Evolutionary conservation across 129 eudicot species (phyloP), one percentile per base, ranked within the genome.

Genomic region (Solidago caesia): DNA sequence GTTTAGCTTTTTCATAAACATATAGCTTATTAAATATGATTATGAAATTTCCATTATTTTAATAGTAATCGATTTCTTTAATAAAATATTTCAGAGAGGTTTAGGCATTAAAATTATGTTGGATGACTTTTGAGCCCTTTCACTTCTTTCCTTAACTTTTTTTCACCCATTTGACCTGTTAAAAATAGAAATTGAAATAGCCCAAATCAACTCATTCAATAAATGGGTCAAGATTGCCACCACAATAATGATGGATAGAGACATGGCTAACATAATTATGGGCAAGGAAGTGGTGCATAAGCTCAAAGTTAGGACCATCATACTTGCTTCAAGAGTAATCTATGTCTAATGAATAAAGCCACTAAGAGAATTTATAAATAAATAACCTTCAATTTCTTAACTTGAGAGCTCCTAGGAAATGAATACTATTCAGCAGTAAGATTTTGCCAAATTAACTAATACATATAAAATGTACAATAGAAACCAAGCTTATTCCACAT

Each of bases 401-500:
- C 45, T 26, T 29, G 67, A 62, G 45, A 62, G 44, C 42, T 39
- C 42, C 8, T 4, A 9, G 25, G 65, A 59, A 25, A 59, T 9
- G 27, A 26, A 4, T 8, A 26, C 42, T 0, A 59, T 59, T 5
- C 9, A 3, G 65, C 41, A 59, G 14, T 21, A 16, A 59, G 39
- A 27, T 59, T 2, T 59, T 26, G 13, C 65, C 5, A 60, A 60
- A 21, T 21, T 21, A 21, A 25, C 59, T 58, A 68, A 14, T 7
- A 53, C 45, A 47, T 4, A 39, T 5, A 69, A 48, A 64, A 67
- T 7, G 7, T 33, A 48, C 15, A 33, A 1, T 0, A 12, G 53
- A 41, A 51, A 73, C 8, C 42, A 6, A 75, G 55, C 15, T 25
- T 55, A 67, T 46, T 62, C n/a, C 51, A 61, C 72, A 80, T 93